A percentile compares a stretch with the other conserved stretches of the same genome.
phyloP scores from a whole-genome alignment of 225 moss, liverwort and hornwort genomes.

The Lunularia cruciata region DNA sequence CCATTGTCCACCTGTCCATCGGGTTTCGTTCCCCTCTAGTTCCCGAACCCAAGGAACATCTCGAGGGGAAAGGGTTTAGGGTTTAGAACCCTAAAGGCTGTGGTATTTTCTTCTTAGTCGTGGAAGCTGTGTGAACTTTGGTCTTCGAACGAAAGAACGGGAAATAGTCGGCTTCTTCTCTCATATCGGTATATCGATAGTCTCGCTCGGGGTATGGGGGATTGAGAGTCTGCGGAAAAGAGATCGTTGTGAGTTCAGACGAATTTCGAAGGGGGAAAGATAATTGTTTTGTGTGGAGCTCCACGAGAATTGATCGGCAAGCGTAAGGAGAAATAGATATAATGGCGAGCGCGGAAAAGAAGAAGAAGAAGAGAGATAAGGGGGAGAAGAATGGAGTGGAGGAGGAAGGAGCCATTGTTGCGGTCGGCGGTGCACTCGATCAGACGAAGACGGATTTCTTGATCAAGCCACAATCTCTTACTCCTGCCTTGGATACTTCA shows the following conservation, averaged over 20 bases:
- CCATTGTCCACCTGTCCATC: background rate
- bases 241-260: too few relatives aligned
- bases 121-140: too few relatives aligned
- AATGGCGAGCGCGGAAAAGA: constrained; percentile 77
- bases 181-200: too few relatives aligned
- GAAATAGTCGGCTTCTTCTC: too few relatives aligned
- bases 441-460: constrained; percentile 70
- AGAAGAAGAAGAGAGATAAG: constrained; percentile 57
- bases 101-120: too few relatives aligned
- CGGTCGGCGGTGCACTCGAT: constrained; percentile 21
- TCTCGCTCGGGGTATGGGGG: too few relatives aligned
- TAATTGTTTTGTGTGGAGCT: too few relatives aligned
- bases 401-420: background rate
- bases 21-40: background rate
- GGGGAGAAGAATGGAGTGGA: constrained; percentile 14
- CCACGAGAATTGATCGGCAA: background rate
- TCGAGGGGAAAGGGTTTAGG: constrained; percentile 17
- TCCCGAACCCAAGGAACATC: background rate
- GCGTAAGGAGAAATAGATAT: background rate
- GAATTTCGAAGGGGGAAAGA: too few relatives aligned
- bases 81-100: constrained; percentile 23
- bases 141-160: too few relatives aligned
- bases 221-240: too few relatives aligned
- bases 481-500: constrained; percentile 84
- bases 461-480: constrained; percentile 83